Evolutionary conservation across 495 filamentous ascomycete species (phyloP).

Genomic region (Penicillium herquei): DNA sequence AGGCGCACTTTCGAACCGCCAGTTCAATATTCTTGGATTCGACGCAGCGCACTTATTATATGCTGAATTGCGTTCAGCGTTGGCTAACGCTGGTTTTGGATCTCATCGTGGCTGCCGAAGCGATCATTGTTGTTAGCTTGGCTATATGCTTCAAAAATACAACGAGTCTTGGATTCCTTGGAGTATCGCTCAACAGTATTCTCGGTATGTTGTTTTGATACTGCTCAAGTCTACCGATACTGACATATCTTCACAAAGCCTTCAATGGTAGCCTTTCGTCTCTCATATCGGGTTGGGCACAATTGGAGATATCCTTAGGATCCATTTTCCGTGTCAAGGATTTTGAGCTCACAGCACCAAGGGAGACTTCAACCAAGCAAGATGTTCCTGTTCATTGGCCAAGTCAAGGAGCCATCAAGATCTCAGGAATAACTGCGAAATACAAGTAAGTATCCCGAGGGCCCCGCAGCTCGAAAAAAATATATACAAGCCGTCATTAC

Average conservation of each 20-base stretch:
- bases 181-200: constrained; percentile 3
- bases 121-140: constrained; percentile 1
- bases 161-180: background rate
- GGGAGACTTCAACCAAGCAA: background rate
- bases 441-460: constrained; percentile 1
- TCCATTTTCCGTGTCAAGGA: background rate
- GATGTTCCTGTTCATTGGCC: background rate
- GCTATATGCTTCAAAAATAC: background rate
- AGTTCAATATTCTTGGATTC: constrained; percentile 1
- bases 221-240: background rate
- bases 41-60: constrained; percentile 3
- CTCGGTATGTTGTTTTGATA: background rate
- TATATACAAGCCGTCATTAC: background rate
- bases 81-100: constrained; percentile 7
- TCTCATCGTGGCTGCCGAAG: constrained; percentile 3
- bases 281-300: constrained; percentile 1
- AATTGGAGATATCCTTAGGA: constrained; percentile 1
- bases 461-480: background rate
- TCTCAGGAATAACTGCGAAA: background rate
- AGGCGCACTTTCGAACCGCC: background rate
- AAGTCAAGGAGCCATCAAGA: background rate
- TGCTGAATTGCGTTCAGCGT: constrained; percentile 1
- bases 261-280: constrained; percentile 4
- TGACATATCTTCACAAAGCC: background rate
- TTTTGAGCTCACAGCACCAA: background rate